Evolutionary conservation across 768 basidiomycete species (phyloP).

Genomic region (Pleurotus tuoliensis): DNA sequence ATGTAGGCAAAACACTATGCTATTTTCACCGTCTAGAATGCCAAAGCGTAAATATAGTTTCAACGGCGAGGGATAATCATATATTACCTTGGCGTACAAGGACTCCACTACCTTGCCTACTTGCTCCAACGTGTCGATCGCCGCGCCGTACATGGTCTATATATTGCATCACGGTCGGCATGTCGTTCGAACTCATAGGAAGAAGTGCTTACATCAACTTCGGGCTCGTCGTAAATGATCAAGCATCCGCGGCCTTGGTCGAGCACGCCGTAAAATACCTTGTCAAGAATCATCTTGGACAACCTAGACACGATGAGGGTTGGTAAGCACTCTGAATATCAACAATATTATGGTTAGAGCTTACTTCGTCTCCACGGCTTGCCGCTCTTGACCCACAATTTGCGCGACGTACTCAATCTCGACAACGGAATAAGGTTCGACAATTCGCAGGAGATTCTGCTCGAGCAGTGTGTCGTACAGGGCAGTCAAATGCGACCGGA

Average conservation of each 20-base stretch:
- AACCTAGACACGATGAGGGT: conserved; percentile 43
- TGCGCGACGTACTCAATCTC: conserved; percentile 91
- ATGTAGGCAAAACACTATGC: conserved; percentile 19
- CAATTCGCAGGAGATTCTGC: conserved; percentile 91
- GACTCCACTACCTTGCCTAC: conserved; percentile 93
- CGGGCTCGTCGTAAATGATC: conserved; percentile 84
- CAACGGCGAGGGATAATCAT: background rate
- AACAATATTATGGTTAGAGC: conserved; percentile 20
- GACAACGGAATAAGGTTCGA: conserved; percentile 93
- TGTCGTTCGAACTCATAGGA: background rate
- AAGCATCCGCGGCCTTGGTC: conserved; percentile 93
- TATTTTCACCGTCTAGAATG: conserved; percentile 39
- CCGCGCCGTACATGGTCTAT: conserved; percentile 84
- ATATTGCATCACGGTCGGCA: conserved; percentile 1
- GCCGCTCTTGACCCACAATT: conserved; percentile 78
- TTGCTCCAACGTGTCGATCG: conserved; percentile 86
- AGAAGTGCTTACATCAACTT: conserved; percentile 68
- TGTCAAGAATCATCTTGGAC: conserved; percentile 98
- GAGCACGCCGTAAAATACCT: conserved; percentile 90
- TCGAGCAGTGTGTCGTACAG: conserved; percentile 95
- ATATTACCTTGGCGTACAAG: conserved; percentile 72
- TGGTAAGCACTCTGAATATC: background rate
- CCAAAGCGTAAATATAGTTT: background rate
- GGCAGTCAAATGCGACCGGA: conserved; percentile 89
- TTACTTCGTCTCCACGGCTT: conserved; percentile 89